A percentile compares a stretch with the other conserved stretches of the same genome.
These are phyloP conservation scores for Quillaja saponaria DNA, from an alignment of 306 rosid species.

Conservation along the genomic window DNA sequence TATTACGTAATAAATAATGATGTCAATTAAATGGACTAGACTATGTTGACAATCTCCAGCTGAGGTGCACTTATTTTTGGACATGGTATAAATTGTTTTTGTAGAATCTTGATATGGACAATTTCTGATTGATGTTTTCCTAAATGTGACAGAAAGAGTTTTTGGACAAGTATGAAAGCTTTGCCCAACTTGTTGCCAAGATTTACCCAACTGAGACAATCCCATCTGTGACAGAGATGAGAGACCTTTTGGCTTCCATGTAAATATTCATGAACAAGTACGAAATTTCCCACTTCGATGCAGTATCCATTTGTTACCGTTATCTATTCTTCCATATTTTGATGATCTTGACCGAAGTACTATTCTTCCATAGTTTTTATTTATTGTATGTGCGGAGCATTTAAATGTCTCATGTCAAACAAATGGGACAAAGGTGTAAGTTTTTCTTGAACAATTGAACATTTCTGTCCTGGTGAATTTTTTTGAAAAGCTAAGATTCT, in stretches of 20 bases:
- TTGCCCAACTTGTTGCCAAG: conserved; percentile 79
- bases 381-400: conserved; percentile 16
- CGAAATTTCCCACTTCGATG: neutral
- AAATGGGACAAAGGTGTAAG: conserved; percentile 5
- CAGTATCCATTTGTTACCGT: conserved; percentile 14
- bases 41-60: neutral
- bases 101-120: neutral
- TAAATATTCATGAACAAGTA: conserved; percentile 35
- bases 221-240: conserved; percentile 64
- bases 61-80: neutral
- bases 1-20: no score
- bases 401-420: neutral
- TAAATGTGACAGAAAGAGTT: conserved; percentile 78
- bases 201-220: conserved; percentile 76
- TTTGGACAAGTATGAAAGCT: conserved; percentile 81
- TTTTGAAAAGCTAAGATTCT: no score
- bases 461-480: no score
- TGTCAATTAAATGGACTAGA: no score
- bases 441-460: neutral
- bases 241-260: conserved; percentile 68
- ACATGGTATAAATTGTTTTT: neutral
- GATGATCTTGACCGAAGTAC: conserved; percentile 25
- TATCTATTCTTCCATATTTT: conserved; percentile 28
- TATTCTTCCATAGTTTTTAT: conserved; percentile 6
- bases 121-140: conserved; percentile 30